Base-by-base conservation (phyloP, 768 basidiomycete species). In the Harrya chromipes region DNA sequence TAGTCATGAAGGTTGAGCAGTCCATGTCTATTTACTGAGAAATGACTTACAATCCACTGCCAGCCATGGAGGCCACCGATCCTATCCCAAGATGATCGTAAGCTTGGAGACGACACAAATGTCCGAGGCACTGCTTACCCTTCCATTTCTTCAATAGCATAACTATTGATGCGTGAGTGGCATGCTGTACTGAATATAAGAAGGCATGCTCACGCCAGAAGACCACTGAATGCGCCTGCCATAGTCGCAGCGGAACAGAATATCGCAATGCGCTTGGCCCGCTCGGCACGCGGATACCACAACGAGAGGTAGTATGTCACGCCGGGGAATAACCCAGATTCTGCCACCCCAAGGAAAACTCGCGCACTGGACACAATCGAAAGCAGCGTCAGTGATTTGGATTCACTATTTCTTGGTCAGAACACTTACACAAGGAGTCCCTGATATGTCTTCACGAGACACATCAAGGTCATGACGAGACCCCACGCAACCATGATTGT, bases 201-300 rank as follows among this genome's bases (percentile, higher is more conserved):
- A 9, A 21, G 31, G n/a, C 4, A 13, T 9, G 44, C 74, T 53
- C 59, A 78, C 34, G 77, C 77, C 21, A 57, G 64, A 35, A 78
- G 56, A 34, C 78, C 76, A 40, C 77, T 74, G 61, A 66, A 78
- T 54, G 65, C 61, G 34, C 71, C 80, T 23, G 79, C 74, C 45
- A 77, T 59, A 1, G 79, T 80, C 5, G 79, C 79, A 42, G 79
- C 78, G 10, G 75, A 75, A 65, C 81, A 81, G 70, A 83, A 82
- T 21, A 83, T 69, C 6, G 81, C 78, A 41, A 80, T 71, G 29
- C 81, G 75, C 48, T 68, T 65, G 4, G 77, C 79, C 44, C 79
- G 75, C 58, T 83, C 81, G 42, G 67, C 65, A 38, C 76, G 67
- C 16, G 77, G 72, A 58, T 85, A 78, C 80, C 80, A 82, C 40